A percentile compares a stretch with the other conserved stretches of the same genome.
Evolutionary conservation across 2,329 filamentous ascomycete genomes (phyloP).

Genomic region (Fusarium musae): DNA sequence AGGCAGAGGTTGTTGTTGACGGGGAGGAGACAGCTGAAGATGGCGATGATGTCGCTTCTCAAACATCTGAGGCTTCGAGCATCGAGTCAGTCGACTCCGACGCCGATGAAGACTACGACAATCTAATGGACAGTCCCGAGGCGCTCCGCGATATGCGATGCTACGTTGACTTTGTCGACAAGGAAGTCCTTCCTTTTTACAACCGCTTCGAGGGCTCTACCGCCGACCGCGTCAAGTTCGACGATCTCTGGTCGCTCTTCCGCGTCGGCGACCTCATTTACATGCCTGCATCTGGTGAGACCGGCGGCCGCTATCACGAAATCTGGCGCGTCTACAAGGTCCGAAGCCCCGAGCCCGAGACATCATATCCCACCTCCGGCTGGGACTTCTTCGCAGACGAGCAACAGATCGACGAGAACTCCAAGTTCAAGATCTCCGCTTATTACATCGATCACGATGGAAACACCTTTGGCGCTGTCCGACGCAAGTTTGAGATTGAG

Average conservation of each 20-base stretch:
- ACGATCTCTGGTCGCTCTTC: slow-evolving; percentile 58
- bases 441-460: slow-evolving; percentile 59
- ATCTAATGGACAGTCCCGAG: slow-evolving; percentile 53
- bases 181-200: slow-evolving; percentile 54
- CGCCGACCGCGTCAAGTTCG: slow-evolving; percentile 51
- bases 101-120: slow-evolving; percentile 49
- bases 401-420: slow-evolving; percentile 44
- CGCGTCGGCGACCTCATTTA: slow-evolving; percentile 54
- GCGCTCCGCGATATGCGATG: slow-evolving; percentile 55
- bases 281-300: slow-evolving; percentile 51
- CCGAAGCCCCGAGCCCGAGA: slow-evolving; percentile 47
- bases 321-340: slow-evolving; percentile 53
- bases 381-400: slow-evolving; percentile 53
- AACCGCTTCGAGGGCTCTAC: slow-evolving; percentile 41
- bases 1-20: slow-evolving; percentile 45
- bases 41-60: slow-evolving; percentile 47
- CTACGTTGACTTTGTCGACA: slow-evolving; percentile 58
- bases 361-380: slow-evolving; percentile 42
- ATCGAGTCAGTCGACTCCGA: slow-evolving; percentile 47
- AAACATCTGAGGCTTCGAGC: slow-evolving; percentile 40
- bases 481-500: slow-evolving; percentile 51
- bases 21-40: slow-evolving; percentile 30
- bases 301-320: slow-evolving; percentile 52
- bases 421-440: slow-evolving; percentile 50
- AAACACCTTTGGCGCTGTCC: slow-evolving; percentile 51